Percentiles rank a stretch among this genome's conserved stretches.
phyloP scores from a whole-genome alignment of 352 stramenopile genomes.

The Phytophthora meadii region DNA sequence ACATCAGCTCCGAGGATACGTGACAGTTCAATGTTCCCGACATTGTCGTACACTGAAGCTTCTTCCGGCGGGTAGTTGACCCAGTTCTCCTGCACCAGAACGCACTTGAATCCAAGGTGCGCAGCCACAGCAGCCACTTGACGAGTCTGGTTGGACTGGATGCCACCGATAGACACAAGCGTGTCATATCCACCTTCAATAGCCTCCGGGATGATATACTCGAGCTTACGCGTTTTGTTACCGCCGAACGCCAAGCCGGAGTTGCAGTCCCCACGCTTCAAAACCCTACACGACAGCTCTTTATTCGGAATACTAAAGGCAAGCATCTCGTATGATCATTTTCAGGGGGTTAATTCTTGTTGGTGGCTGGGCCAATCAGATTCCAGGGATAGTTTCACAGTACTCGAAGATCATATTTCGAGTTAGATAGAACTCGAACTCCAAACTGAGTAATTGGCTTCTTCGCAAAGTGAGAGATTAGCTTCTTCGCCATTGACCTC shows the following conservation, averaged over 20 bases:
- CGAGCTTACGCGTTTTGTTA: slow-evolving; percentile 49
- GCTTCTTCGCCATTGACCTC: no score
- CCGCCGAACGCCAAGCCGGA: slow-evolving; percentile 43
- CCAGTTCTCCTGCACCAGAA: slow-evolving; percentile 48
- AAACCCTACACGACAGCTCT: no score
- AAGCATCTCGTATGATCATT: no score
- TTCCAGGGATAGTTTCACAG: no score
- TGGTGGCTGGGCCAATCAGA: no score
- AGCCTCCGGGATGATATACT: slow-evolving; percentile 47
- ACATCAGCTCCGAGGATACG: slow-evolving; percentile 45
- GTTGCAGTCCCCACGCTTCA: slow-evolving; percentile 49
- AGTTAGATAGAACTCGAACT: no score
- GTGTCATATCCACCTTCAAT: slow-evolving; percentile 47
- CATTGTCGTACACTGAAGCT: slow-evolving; percentile 37
- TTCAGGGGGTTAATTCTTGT: no score
- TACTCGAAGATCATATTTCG: no score
- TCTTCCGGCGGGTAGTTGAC: slow-evolving; percentile 44
- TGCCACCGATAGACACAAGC: slow-evolving; percentile 44
- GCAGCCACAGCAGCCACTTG: slow-evolving; percentile 42
- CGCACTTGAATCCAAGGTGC: slow-evolving; percentile 47
- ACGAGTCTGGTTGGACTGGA: slow-evolving; percentile 48
- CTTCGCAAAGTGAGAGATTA: no score
- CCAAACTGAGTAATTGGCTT: no score
- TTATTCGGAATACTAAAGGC: no score
- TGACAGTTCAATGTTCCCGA: slow-evolving; percentile 45